phyloP scores from a whole-genome alignment of 1,284 basidiomycete species.

The Moniliophthora roreri region DNA sequence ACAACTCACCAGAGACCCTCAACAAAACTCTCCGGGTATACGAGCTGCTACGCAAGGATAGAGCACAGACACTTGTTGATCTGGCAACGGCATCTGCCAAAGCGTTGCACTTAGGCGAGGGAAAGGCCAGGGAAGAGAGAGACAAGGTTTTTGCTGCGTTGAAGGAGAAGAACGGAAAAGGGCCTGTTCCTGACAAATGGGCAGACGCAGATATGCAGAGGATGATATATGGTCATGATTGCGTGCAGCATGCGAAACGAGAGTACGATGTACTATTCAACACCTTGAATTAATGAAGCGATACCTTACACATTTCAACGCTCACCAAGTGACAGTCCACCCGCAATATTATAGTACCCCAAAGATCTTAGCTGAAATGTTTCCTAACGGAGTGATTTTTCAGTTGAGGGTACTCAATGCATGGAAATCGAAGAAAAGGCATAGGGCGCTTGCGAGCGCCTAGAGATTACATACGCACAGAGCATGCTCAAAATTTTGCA shows the following conservation, averaged over 20 bases:
- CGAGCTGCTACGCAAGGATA: constrained; percentile 19
- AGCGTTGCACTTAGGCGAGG: constrained; percentile 17
- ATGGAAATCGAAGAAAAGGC: no score
- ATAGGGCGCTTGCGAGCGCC: no score
- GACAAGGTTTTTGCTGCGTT: constrained; percentile 18
- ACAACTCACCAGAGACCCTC: constrained; percentile 9
- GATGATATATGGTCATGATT: constrained; percentile 21
- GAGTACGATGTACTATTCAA: constrained; percentile 9
- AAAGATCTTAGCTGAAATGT: no score
- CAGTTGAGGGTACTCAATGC: no score
- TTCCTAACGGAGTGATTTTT: no score
- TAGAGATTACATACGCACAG: no score
- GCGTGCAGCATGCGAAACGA: constrained; percentile 17
- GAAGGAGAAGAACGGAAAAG: constrained; percentile 15
- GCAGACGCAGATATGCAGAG: constrained; percentile 21
- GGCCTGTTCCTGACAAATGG: constrained; percentile 20
- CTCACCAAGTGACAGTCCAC: no score
- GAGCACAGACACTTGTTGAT: constrained; percentile 20
- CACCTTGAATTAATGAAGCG: background rate
- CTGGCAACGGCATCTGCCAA: constrained; percentile 18
- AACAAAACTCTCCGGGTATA: constrained; percentile 19
- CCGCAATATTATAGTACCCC: no score
- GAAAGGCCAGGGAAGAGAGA: constrained; percentile 16
- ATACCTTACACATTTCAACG: no score
- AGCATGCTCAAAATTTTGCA: no score